These are phyloP conservation scores for Aspergillus baeticus DNA, from an alignment of 495 filamentous ascomycete genomes.

Conservation along the genomic window DNA sequence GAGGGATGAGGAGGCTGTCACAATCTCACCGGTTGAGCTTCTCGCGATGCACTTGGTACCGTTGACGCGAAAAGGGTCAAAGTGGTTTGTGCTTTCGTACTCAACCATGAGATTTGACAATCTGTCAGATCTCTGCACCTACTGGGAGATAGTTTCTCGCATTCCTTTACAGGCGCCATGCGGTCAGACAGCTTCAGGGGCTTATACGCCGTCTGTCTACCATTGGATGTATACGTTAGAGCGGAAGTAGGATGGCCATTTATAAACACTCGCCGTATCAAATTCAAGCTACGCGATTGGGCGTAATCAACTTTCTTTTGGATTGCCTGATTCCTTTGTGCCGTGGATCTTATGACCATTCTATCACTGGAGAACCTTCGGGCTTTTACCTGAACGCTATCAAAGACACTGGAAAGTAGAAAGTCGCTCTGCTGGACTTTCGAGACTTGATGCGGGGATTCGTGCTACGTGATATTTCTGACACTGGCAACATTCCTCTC, in stretches of 20 bases:
- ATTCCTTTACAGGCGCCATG: conserved; percentile 38
- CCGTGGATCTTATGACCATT: too few relatives aligned
- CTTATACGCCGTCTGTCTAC: conserved; percentile 36
- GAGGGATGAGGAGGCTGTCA: not conserved
- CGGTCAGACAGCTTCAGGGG: conserved; percentile 30
- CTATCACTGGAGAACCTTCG: too few relatives aligned
- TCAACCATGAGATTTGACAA: conserved; percentile 38
- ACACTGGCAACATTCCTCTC: too few relatives aligned
- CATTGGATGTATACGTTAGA: conserved; percentile 44
- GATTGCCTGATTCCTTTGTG: too few relatives aligned
- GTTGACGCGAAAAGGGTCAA: conserved; percentile 29
- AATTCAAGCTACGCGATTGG: too few relatives aligned
- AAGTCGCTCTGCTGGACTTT: too few relatives aligned
- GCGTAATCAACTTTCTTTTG: too few relatives aligned
- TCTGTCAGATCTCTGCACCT: conserved; percentile 18
- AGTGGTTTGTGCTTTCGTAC: conserved; percentile 40
- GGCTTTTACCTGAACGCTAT: too few relatives aligned
- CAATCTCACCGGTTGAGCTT: conserved; percentile 35
- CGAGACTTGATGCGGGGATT: too few relatives aligned
- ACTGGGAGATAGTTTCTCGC: conserved; percentile 37
- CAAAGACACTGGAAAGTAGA: too few relatives aligned
- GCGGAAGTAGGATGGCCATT: conserved; percentile 24
- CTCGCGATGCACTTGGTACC: conserved; percentile 37
- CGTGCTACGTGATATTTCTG: too few relatives aligned
- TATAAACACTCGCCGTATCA: too few relatives aligned